Percentiles rank a stretch among this genome's conserved stretches.
These are phyloP conservation scores for Acanthamoeba lenticulata DNA, from an alignment of 208 protist species.

Conservation along the genomic window DNA sequence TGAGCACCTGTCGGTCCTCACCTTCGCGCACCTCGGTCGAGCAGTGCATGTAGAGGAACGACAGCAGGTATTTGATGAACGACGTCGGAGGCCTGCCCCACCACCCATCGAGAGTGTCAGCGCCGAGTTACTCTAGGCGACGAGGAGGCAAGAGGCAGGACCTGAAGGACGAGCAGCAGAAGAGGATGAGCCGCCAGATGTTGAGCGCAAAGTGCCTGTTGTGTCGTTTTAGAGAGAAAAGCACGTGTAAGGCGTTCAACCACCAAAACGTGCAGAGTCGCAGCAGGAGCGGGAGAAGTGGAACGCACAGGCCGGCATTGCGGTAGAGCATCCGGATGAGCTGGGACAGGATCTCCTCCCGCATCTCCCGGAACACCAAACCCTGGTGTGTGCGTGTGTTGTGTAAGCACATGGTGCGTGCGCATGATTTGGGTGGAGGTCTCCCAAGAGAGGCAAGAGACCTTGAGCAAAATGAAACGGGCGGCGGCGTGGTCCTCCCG, in stretches of 20 bases:
- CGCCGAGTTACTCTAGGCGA: too few species aligned
- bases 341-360: slow-evolving; percentile 30
- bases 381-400: background rate
- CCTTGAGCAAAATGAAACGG: background rate
- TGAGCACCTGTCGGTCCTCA: background rate
- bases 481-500: background rate
- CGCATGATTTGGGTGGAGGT: too few species aligned
- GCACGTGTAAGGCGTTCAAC: background rate
- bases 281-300: background rate
- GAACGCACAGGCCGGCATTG: background rate
- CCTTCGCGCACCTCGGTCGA: background rate
- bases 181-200: background rate
- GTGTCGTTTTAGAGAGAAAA: background rate
- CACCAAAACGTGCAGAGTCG: too few species aligned
- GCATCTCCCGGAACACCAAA: background rate
- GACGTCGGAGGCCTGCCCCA: background rate
- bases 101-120: background rate
- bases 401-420: too few species aligned
- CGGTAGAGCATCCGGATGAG: background rate
- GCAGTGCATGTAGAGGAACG: background rate
- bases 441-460: too few species aligned
- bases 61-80: slow-evolving; percentile 15
- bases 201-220: background rate
- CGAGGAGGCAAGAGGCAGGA: background rate
- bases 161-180: slow-evolving; percentile 20